Conservation (phyloP, 1,284 basidiomycete genomes). For the Chalciporus sp. region DNA sequence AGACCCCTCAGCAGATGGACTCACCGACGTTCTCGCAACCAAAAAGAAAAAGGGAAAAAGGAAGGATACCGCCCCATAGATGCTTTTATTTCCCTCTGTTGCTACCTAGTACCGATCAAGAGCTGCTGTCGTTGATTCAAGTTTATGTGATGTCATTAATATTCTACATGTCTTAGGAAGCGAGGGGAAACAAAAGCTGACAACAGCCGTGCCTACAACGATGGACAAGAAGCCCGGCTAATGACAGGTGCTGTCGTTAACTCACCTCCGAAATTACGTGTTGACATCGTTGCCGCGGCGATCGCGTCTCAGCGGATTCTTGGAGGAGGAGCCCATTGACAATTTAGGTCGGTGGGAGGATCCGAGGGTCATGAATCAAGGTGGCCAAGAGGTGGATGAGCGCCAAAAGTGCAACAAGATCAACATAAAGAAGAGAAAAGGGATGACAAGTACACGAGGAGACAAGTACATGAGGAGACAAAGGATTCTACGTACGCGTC, state of each 20-base stretch:
- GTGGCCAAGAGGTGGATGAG: not conserved
- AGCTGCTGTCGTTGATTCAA: constrained; percentile 6
- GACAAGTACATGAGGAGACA: no score
- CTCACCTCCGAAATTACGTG: constrained; percentile 66
- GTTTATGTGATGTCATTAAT: constrained; percentile 26
- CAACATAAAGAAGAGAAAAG: no score
- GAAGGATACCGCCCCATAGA: constrained; percentile 20
- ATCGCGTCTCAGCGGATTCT: constrained; percentile 71
- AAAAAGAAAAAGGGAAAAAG: constrained; percentile 27
- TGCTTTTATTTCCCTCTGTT: not conserved
- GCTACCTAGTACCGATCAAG: constrained; percentile 8
- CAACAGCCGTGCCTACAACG: no score
- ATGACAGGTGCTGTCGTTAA: constrained; percentile 72
- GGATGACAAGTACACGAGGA: no score
- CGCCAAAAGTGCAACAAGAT: no score
- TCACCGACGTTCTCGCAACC: not conserved
- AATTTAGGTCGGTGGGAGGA: constrained; percentile 69
- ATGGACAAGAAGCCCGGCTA: no score
- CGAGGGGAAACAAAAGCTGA: no score
- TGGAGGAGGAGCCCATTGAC: constrained; percentile 85
- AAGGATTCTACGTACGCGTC: no score
- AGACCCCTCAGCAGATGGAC: not conserved
- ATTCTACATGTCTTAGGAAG: constrained; percentile 34
- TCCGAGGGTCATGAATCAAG: constrained; percentile 74
- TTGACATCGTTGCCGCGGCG: constrained; percentile 53